Conservation (phyloP, 805 yeast genomes). For the Kurtzmaniella fragi region DNA sequence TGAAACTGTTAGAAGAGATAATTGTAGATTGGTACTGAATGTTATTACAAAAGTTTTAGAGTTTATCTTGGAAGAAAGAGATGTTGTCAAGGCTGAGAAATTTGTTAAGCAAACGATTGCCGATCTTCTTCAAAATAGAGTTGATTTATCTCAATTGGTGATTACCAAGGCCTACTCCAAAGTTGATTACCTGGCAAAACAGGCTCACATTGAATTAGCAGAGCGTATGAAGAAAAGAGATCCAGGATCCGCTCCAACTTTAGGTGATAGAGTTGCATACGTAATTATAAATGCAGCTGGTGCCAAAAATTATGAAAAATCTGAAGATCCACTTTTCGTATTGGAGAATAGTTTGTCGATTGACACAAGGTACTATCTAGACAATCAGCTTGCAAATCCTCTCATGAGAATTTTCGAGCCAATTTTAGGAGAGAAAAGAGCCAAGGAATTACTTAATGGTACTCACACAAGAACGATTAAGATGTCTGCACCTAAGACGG, state of each 20-base stretch:
- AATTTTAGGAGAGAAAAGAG: conserved; percentile 78
- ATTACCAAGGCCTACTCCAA: conserved; percentile 88
- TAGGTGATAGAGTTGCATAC: conserved; percentile 98
- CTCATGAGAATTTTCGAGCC: conserved; percentile 92
- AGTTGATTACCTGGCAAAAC: conserved; percentile 91
- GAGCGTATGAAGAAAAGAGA: conserved; percentile 95
- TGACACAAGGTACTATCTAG: conserved; percentile 90
- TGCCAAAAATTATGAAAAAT: conserved; percentile 87
- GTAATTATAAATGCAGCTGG: conserved; percentile 79
- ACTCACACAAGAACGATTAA: conserved; percentile 77
- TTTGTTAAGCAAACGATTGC: conserved; percentile 87
- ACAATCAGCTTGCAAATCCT: conserved; percentile 90
- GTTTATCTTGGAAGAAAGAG: conserved; percentile 78
- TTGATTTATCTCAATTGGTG: conserved; percentile 89
- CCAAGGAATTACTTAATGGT: conserved; percentile 76
- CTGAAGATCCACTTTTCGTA: conserved; percentile 94
- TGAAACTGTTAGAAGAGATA: conserved; percentile 97
- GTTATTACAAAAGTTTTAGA: conserved; percentile 90
- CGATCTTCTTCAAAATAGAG: conserved; percentile 82
- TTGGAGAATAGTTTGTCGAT: conserved; percentile 89
- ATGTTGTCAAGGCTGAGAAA: conserved; percentile 77
- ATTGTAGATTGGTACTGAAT: conserved; percentile 89
- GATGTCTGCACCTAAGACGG: conserved; percentile 69
- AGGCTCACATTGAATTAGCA: conserved; percentile 95
- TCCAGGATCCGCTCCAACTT: conserved; percentile 93